Evolutionary conservation across 129 eudicot species (phyloP).

Genomic region (carrot (Daucus carota)): DNA sequence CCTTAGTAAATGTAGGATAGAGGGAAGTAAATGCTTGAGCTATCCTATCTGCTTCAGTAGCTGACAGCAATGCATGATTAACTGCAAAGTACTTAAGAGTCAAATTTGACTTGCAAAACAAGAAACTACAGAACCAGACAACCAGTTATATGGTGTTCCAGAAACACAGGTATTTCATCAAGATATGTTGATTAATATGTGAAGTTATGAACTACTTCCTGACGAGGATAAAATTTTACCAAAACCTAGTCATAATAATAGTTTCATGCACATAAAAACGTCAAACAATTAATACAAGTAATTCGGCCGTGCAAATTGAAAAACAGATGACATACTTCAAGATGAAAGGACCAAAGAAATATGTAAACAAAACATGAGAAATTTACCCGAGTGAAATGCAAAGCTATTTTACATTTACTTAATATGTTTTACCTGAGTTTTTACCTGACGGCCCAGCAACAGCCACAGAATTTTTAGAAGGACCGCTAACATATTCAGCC

Average conservation of each 20-base stretch:
- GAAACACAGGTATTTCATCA: background rate
- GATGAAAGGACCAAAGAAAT: background rate
- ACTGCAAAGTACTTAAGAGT: slow-evolving; percentile 27
- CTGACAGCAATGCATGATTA: slow-evolving; percentile 34
- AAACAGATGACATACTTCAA: background rate
- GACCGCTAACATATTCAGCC: slow-evolving; percentile 20
- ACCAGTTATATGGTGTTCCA: background rate
- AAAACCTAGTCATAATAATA: background rate
- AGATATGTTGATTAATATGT: background rate
- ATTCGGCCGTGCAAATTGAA: background rate
- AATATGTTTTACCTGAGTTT: slow-evolving; percentile 31
- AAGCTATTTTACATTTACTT: background rate
- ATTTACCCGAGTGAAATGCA: background rate
- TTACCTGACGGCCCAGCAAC: slow-evolving; percentile 36
- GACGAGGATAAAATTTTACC: background rate
- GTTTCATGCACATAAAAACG: background rate
- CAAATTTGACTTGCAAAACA: slow-evolving; percentile 6
- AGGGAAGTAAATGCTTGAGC: slow-evolving; percentile 53
- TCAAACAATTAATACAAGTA: background rate
- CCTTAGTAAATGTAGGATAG: slow-evolving; percentile 59
- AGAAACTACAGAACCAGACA: background rate
- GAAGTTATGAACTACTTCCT: background rate
- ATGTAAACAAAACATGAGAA: background rate
- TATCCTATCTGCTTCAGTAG: slow-evolving; percentile 68
- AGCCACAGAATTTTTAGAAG: slow-evolving; percentile 31